Base-by-base conservation (phyloP, 2,329 filamentous ascomycete species). In the Botrytis fabae region DNA sequence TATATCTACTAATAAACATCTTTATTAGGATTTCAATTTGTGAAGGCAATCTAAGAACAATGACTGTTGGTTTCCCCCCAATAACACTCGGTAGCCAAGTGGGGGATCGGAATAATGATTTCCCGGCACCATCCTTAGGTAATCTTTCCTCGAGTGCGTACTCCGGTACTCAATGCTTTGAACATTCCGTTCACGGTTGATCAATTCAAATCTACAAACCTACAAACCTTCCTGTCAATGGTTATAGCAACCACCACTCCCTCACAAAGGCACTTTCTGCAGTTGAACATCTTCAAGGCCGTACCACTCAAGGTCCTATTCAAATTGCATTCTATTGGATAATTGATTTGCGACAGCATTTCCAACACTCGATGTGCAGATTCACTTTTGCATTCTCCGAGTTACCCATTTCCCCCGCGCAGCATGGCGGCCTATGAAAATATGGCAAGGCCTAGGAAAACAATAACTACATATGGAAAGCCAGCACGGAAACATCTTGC, bases 381-480 rank as follows among this genome's bases (percentile, higher is more conserved):
- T 72, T 72, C 63, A 69, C 51, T 40, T 59, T 69, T 51, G 51
- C 62, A n/a, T 18, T 51, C 60, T 10, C 57, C 62, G 48, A 64
- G 62, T 42, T 51, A 69, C 42, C 69, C 51, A 54, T 65, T 59
- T 46, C 22, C 54, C 63, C 42, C 66, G 44, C 65, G 62, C 63
- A 74, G 22, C n/a, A 80, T 81, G 80, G 78, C 79, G 32, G 75
- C 79, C 9, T 69, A 78, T 65, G 75, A 79, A 40, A 77, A 78
- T 61, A 62, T 70, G 10, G 72, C 48, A 12, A 57, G 69, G 20
- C 75, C 78, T 63, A 77, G 79, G 66, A 82, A 80, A 74, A 77
- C 75, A 54, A 74, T 80, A 44, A 74, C 77, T 12, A 82, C 80
- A 8, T 82, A 82, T 75, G 80, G 80, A 2, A 82, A 81, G 72